These are phyloP conservation scores for Populus trichocarpa DNA, from an alignment of 441 rosid genomes.

Conservation along the genomic window DNA sequence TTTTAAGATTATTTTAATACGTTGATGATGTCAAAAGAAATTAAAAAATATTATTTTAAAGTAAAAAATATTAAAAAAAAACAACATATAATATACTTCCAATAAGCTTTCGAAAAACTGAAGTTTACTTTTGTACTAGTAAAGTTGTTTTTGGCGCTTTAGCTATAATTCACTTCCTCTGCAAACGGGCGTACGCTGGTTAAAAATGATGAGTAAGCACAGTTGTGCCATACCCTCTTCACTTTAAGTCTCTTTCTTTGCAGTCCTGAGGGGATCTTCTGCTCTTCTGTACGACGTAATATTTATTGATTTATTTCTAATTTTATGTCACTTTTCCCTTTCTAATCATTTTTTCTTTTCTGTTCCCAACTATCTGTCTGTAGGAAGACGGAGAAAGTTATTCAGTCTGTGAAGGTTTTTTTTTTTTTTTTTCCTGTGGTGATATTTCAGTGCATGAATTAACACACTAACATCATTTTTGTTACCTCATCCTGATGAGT, in stretches of 20 bases:
- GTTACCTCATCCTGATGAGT: too few relatives aligned
- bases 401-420: slow-evolving; percentile 1
- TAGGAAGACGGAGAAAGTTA: slow-evolving; percentile 9
- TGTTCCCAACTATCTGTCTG: slow-evolving; percentile 19
- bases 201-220: background rate
- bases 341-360: slow-evolving; percentile 16
- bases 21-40: too few relatives aligned
- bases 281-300: slow-evolving; percentile 6
- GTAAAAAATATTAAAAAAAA: too few relatives aligned
- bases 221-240: slow-evolving; percentile 13
- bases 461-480: too few relatives aligned
- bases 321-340: slow-evolving; percentile 20
- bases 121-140: slow-evolving; percentile 15
- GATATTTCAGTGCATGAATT: background rate
- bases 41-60: too few relatives aligned
- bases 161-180: background rate
- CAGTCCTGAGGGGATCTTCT: slow-evolving; percentile 24
- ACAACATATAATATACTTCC: too few relatives aligned
- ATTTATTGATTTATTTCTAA: slow-evolving; percentile 21
- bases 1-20: too few relatives aligned
- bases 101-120: slow-evolving; percentile 8
- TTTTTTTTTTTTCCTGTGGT: background rate
- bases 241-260: background rate
- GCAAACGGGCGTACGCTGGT: slow-evolving; percentile 21
- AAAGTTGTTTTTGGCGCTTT: background rate